Conservation (phyloP, 371 early-diverging fungal genomes). For the Mucor plumbeus region DNA sequence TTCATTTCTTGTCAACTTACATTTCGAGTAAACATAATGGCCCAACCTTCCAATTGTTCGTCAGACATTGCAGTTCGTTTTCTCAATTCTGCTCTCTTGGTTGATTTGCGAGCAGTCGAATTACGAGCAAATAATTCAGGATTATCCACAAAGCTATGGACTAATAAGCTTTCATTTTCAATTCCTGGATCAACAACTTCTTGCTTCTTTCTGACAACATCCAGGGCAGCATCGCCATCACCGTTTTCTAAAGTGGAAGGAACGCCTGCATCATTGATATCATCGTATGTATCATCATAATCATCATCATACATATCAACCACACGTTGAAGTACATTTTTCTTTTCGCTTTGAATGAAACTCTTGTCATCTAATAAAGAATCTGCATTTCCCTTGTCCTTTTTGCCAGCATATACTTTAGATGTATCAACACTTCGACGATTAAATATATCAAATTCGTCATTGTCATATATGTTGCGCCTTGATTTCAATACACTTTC, state of each 20-base stretch:
- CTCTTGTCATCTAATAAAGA: constrained; percentile 57
- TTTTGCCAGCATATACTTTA: constrained; percentile 76
- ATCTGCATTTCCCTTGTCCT: constrained; percentile 53
- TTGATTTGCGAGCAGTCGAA: constrained; percentile 61
- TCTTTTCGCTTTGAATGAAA: constrained; percentile 63
- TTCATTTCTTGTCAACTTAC: constrained; percentile 54
- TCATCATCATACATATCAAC: constrained; percentile 81
- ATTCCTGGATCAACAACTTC: constrained; percentile 55
- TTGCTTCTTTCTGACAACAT: constrained; percentile 29
- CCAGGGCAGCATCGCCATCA: constrained; percentile 50
- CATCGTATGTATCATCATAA: constrained; percentile 93
- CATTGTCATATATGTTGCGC: constrained; percentile 88
- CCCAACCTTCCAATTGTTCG: constrained; percentile 96
- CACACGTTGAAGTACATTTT: constrained; percentile 63
- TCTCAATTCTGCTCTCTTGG: constrained; percentile 64
- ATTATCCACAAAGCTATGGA: constrained; percentile 54
- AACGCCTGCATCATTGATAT: constrained; percentile 65
- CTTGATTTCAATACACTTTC: constrained; percentile 60
- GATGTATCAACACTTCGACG: constrained; percentile 58
- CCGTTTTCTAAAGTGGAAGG: constrained; percentile 62
- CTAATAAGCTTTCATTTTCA: constrained; percentile 61
- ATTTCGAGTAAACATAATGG: constrained; percentile 81
- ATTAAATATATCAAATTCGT: constrained; percentile 89
- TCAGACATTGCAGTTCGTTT: constrained; percentile 78
- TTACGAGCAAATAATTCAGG: constrained; percentile 67